Percentiles rank a stretch among this genome's conserved stretches.
Conservation (phyloP, 495 filamentous ascomycete species). For the Penicillium arizonense region DNA sequence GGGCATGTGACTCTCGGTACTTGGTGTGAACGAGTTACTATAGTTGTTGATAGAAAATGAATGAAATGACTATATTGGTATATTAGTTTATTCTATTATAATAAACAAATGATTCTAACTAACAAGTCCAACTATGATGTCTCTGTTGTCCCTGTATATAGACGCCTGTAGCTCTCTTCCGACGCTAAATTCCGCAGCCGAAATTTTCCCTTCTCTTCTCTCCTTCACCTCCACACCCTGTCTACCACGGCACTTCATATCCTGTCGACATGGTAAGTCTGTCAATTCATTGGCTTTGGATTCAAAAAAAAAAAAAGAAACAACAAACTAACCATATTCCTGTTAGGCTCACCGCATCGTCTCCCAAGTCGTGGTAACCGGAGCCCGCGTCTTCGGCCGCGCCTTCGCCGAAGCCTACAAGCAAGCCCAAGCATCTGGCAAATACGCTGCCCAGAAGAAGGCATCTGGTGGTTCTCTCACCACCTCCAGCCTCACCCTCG, state of each 20-base stretch:
- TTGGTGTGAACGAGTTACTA: neutral
- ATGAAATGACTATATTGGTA: neutral
- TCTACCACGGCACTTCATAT: conserved; percentile 16
- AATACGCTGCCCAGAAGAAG: conserved; percentile 67
- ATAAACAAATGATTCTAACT: neutral
- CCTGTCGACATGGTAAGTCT: conserved; percentile 30
- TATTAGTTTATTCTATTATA: neutral
- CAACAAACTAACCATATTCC: conserved; percentile 1
- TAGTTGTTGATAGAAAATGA: neutral
- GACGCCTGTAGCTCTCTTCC: conserved; percentile 14
- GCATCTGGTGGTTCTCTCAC: conserved; percentile 45
- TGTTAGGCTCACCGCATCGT: conserved; percentile 89
- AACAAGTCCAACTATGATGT: neutral
- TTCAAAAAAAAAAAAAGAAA: neutral
- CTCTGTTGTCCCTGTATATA: neutral
- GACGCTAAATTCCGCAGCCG: conserved; percentile 33
- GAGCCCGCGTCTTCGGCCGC: conserved; percentile 85
- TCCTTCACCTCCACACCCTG: conserved; percentile 27
- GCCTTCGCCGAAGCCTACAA: conserved; percentile 90
- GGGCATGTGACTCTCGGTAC: conserved; percentile 29
- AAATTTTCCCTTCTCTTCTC: conserved; percentile 38
- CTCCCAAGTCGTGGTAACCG: conserved; percentile 86
- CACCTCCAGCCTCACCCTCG: conserved; percentile 76
- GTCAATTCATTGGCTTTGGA: neutral
- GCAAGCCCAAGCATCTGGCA: conserved; percentile 81